Base-by-base conservation (phyloP, 2,329 filamentous ascomycete species). In the Beauveria australis region DNA sequence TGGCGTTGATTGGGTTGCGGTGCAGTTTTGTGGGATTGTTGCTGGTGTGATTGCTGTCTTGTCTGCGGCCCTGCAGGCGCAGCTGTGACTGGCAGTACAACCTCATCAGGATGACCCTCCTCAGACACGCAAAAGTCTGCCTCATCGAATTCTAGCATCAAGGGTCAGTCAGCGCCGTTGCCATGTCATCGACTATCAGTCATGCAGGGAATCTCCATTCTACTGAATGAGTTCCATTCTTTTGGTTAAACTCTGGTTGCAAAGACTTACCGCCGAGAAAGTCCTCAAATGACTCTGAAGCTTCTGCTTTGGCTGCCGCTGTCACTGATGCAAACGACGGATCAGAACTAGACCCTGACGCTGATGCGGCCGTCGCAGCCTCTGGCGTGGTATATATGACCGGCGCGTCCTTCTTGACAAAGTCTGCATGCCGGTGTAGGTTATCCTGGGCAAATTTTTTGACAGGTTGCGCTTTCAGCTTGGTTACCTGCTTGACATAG, bases 401-500 rank as follows among this genome's bases (percentile, higher is more conserved):
- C 22, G 58, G 58, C 24, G 48, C 70, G 62, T 86, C 81, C 69
- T 82, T 85, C 71, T 87, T 88, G 26, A 80, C 82, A 71, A 83
- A 95, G 70, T 92, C 89, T 1, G 84, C 76, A 73, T 96, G 92
- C 44, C 93, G 84, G 74, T 97, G 88, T 43, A 97, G 79, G 46
- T 87, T 87, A n/a, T 83, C 81, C 63, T 89, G 85, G 66, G 93
- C 86, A 76, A 92, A 96, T 72, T 83, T 91, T 33, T 85, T 82
- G 53, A 74, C 70, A 5, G 91, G 89, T 61, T 83, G 81, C 18
- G 87, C 84, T 78, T 96, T 97, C 69, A 99, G 80, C 75, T 91
- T 96, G 56, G 87, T 89, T n/a, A 97, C 89, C 72, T 91, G 92
- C 57, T 86, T 82, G 61, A 99, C 79, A 71, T 96, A 99, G 63